phyloP scores from a whole-genome alignment of 1,284 basidiomycete species.

The Heterobasidion annosum region DNA sequence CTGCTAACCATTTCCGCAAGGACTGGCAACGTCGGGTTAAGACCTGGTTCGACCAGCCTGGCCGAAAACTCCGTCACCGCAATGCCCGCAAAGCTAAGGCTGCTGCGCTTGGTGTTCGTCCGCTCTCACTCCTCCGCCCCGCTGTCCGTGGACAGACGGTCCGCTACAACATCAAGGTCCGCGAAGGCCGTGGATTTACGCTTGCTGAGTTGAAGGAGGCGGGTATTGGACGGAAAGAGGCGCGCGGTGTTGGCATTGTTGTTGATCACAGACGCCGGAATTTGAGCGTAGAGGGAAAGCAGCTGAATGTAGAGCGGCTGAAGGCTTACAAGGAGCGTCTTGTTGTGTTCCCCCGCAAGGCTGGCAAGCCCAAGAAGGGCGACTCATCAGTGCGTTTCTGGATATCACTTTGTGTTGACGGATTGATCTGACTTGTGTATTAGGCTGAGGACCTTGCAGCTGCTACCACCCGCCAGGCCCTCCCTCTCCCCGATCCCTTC shows the following conservation, averaged over 20 bases:
- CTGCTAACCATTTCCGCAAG: constrained; percentile 96
- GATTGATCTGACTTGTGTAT: constrained; percentile 7
- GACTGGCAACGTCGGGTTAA: constrained; percentile 94
- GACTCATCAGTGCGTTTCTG: constrained; percentile 71
- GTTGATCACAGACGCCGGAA: constrained; percentile 98
- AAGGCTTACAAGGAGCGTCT: constrained; percentile 86
- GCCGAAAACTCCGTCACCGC: constrained; percentile 94
- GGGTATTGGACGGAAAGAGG: constrained; percentile 92
- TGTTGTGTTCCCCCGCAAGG: constrained; percentile 94
- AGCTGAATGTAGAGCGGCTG: constrained; percentile 91
- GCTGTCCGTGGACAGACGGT: constrained; percentile 96
- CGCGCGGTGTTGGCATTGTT: constrained; percentile 87
- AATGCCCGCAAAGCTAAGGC: constrained; percentile 91
- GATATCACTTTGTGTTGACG: constrained; percentile 1
- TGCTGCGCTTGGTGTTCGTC: constrained; percentile 86
- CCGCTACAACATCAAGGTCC: constrained; percentile 98
- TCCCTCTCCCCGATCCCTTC: constrained; percentile 66
- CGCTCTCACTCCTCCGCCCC: constrained; percentile 88
- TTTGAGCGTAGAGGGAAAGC: constrained; percentile 95
- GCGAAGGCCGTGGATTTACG: constrained; percentile 97
- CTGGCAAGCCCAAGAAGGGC: constrained; percentile 92
- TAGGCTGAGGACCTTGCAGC: constrained; percentile 83
- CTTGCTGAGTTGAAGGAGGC: constrained; percentile 94
- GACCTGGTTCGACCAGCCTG: constrained; percentile 99
- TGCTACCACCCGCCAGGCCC: constrained; percentile 62